phyloP scores from a whole-genome alignment of 257 asterid genomes.

The Osmanthus fragrans region DNA sequence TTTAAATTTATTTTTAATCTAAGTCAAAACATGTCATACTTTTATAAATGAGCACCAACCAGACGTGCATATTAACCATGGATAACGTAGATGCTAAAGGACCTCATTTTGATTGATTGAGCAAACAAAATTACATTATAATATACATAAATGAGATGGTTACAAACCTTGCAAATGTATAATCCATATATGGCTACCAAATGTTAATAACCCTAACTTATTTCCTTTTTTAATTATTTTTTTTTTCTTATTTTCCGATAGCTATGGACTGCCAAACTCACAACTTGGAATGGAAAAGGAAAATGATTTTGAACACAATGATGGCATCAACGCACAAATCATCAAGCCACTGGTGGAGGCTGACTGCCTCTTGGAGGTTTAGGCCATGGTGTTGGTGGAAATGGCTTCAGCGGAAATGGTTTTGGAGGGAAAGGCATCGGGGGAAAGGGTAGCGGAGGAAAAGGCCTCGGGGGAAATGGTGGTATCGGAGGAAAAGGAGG shows the following conservation, averaged over 20 bases:
- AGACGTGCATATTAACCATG: neutral
- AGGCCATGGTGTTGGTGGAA: constrained; percentile 23
- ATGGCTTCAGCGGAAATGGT: constrained; percentile 18
- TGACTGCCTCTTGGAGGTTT: neutral
- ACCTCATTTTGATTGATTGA: neutral
- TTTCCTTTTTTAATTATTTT: too few species aligned
- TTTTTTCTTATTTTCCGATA: too few species aligned
- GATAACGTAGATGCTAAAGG: too few species aligned
- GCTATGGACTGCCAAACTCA: neutral
- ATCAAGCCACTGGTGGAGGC: neutral
- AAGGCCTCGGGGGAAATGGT: constrained; percentile 21
- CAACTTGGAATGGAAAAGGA: neutral
- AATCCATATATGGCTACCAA: neutral
- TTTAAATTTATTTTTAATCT: too few species aligned
- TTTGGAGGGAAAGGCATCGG: constrained; percentile 17
- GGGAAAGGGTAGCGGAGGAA: constrained; percentile 2
- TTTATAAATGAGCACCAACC: too few species aligned
- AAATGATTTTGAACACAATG: neutral
- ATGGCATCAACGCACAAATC: neutral
- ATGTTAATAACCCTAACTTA: neutral
- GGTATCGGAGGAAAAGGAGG: constrained; percentile 13
- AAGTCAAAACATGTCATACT: too few species aligned
- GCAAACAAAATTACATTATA: neutral
- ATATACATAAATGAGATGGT: neutral
- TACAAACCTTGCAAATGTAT: neutral